Evolutionary conservation across 352 stramenopile species (phyloP), one percentile per base, ranked within the genome.

Genomic region (Phytophthora sojae): DNA sequence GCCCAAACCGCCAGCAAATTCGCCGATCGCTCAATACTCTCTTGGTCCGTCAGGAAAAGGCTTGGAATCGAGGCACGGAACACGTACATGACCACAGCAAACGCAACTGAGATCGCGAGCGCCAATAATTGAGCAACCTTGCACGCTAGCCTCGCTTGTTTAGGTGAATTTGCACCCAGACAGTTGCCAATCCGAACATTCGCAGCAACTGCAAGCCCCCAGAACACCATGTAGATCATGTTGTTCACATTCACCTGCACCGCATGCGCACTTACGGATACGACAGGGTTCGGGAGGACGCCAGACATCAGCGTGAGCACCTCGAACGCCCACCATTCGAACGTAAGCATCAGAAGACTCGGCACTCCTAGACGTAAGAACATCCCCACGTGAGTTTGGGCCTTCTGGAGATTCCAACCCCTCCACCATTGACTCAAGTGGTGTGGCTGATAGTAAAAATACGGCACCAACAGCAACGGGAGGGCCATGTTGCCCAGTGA

Each of bases 251-350:
- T 93, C 58, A 93, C 80, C 29, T 92, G 76, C 44, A 95, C 80
- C 0, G 82, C 79, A 58, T 95, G 89, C 5, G 81, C 85, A 30
- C 88, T 93, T 25, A 95, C 82, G 4, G 77, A 69, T 29, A 94
- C 77, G 8, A 96, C 80, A 0, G 75, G 75, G 37, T 88, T 65
- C 0, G 83, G 83, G 0, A 95, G 75, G 0, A 94, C 49, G 1
- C 89, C 89, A 1, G 87, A 88, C 55, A 96, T 77, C 17, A 95
- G 64, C 6, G 83, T 83, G 15, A 96, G 60, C n/a, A 87, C 64
- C 70, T 94, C 88, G 62, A 92, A 96, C 12, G 89, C 86, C 71
- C 77, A 88, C 89, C 88, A 96, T 56, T 92, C 80, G 61, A 95
- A 88, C 37, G 75, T 75, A 35, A 95, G 61, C 76, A 94, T 87